Evolutionary conservation across 495 filamentous ascomycete genomes (phyloP).

Genomic region (Xylaria longipes): DNA sequence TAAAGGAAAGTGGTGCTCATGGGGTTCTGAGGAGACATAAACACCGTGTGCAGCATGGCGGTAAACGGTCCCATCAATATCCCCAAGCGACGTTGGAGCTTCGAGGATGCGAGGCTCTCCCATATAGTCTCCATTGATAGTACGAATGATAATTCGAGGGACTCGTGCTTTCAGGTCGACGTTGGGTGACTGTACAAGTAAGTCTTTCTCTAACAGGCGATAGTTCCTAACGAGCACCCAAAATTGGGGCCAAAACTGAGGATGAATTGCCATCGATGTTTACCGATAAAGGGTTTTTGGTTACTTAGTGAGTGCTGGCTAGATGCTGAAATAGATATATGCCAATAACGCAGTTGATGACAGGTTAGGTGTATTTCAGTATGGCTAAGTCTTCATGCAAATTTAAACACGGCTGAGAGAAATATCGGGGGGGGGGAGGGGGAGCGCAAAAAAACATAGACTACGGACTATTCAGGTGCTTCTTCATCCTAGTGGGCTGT

Average conservation of each 20-base stretch:
- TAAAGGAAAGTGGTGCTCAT: constrained; percentile 24
- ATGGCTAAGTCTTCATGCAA: neutral
- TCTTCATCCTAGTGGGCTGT: neutral
- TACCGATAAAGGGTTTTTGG: neutral
- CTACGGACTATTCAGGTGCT: neutral
- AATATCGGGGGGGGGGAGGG: neutral
- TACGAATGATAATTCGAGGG: constrained; percentile 13
- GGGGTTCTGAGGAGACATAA: constrained; percentile 30
- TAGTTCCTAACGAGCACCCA: constrained; percentile 10
- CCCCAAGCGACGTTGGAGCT: constrained; percentile 20
- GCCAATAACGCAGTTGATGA: neutral
- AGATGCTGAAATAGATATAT: neutral
- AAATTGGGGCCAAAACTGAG: neutral
- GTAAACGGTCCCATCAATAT: constrained; percentile 25
- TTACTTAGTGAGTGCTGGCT: neutral
- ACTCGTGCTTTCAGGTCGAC: neutral
- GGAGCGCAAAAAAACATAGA: no score
- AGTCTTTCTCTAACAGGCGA: constrained; percentile 1
- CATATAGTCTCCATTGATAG: neutral
- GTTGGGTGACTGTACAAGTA: constrained; percentile 17
- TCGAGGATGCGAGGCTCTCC: constrained; percentile 31
- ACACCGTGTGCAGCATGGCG: constrained; percentile 37
- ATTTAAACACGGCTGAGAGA: neutral
- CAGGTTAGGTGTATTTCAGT: neutral
- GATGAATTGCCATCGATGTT: constrained; percentile 1